Evolutionary conservation across 495 filamentous ascomycete species (phyloP).

Genomic region (Xylaria nigripes): DNA sequence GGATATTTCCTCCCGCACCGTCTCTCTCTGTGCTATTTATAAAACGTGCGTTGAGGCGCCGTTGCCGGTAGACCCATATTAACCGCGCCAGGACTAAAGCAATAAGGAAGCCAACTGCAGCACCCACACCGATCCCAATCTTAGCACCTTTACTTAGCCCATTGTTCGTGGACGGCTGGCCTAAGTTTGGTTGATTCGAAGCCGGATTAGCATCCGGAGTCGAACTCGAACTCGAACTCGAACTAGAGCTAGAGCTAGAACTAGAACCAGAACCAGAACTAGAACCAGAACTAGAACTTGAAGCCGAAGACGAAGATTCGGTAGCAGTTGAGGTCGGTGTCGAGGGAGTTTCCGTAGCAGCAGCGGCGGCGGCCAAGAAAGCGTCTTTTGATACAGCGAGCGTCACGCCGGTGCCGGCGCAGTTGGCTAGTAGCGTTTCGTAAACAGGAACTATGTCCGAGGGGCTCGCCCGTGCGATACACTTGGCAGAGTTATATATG

Average conservation of each 20-base stretch:
- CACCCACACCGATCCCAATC: slow-evolving; percentile 16
- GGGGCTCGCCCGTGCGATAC: slow-evolving; percentile 27
- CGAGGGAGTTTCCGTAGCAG: slow-evolving; percentile 27
- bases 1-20: not conserved
- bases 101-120: slow-evolving; percentile 12
- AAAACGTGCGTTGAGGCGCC: slow-evolving; percentile 1
- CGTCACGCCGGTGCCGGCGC: slow-evolving; percentile 26
- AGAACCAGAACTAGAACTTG: not conserved
- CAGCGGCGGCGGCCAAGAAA: slow-evolving; percentile 19
- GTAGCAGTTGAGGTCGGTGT: slow-evolving; percentile 4
- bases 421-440: slow-evolving; percentile 30
- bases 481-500: slow-evolving; percentile 33
- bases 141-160: slow-evolving; percentile 9
- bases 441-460: slow-evolving; percentile 30
- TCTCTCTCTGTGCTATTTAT: slow-evolving; percentile 12
- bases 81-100: slow-evolving; percentile 19
- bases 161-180: not conserved
- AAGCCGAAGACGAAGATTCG: not conserved
- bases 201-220: no score
- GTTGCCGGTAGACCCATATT: slow-evolving; percentile 20
- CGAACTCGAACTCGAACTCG: no score
- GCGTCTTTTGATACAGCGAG: slow-evolving; percentile 21
- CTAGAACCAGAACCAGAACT: no score
- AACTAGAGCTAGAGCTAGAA: no score
- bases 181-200: not conserved